Evolutionary conservation across 2,329 filamentous ascomycete species (phyloP), one percentile per base, ranked within the genome.

Genomic region (Coleophoma eucalyptorum): DNA sequence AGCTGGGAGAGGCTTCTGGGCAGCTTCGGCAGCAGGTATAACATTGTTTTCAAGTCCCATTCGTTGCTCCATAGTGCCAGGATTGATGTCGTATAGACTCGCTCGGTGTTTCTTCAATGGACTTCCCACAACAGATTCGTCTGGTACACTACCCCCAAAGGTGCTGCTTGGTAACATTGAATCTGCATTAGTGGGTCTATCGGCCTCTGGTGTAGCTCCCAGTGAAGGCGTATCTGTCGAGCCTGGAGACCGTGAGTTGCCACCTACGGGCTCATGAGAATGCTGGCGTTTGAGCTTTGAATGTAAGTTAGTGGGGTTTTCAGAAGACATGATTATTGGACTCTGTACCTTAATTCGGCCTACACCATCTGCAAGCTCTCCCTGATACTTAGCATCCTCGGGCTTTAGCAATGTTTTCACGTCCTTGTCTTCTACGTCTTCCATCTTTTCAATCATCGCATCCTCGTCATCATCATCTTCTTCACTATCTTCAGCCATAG

Each of bases 281-380:
- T 90, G 88, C 57, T 88, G 86, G 57, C 89, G 81, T 75, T 93
- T 93, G 55, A 93, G 82, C 89, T 92, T 62, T 62, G 13, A 32
- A 26, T 15, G n/a, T 5, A 49, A 67, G 54, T 72, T 54, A 71
- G 58, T 38, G 2, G 10, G 13, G 26, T 7, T 44, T 19, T 19
- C 20, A 18, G 19, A 34, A 20, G 16, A n/a, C 5, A 19, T 7
- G 15, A 4, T 40, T 12, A 18, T 19, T 35, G 21, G 49, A 54
- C 81, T 64, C 19, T 4, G n/a, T 76, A 90, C 89, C 70, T 85
- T 87, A 68, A 94, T 93, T 59, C 90, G 86, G 61, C 89, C 82
- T 46, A 94, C 87, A 44, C 89, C 88, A 55, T 92, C 89, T 40
- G 87, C 86, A 49, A 94, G 75, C 67, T 93, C 89, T 46, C 86